These are phyloP conservation scores for Lecanicillium sp. DNA, from an alignment of 2,329 filamentous ascomycete species.

Conservation along the genomic window DNA sequence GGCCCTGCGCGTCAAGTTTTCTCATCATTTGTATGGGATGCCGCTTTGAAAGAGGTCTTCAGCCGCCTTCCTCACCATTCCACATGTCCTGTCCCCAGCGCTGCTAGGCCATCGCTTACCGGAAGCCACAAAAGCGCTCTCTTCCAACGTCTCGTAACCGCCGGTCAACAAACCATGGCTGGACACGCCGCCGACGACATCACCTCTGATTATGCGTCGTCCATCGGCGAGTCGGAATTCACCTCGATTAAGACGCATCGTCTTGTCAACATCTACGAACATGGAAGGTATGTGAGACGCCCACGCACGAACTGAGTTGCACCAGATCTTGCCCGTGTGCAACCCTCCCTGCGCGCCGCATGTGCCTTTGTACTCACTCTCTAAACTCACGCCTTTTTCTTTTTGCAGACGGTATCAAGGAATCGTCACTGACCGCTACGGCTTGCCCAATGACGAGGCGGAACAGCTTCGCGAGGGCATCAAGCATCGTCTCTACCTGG, in stretches of 20 bases:
- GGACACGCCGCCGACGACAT: constrained; percentile 7
- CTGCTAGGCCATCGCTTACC: too few species aligned
- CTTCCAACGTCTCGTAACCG: too few species aligned
- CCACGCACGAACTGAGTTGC: not conserved
- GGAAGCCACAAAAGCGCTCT: too few species aligned
- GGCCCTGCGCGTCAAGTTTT: too few species aligned
- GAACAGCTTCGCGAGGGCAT: constrained; percentile 41
- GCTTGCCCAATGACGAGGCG: constrained; percentile 43
- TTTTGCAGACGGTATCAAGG: constrained; percentile 40
- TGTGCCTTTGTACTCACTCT: too few species aligned
- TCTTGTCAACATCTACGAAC: constrained; percentile 2
- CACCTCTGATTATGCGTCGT: constrained; percentile 5
- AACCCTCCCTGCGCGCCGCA: too few species aligned
- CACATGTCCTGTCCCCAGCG: too few species aligned
- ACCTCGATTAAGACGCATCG: constrained; percentile 1
- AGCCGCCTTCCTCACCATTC: too few species aligned
- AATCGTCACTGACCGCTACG: constrained; percentile 37
- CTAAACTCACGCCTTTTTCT: too few species aligned
- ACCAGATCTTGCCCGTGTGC: not conserved
- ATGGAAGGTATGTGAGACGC: not conserved
- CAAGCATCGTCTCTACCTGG: constrained; percentile 38
- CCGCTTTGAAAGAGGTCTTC: too few species aligned
- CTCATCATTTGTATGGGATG: too few species aligned
- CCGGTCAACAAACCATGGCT: too few species aligned
- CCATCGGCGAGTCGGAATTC: constrained; percentile 2